phyloP scores from a whole-genome alignment of 1,284 basidiomycete genomes.

The Austroboletus rostrupii region DNA sequence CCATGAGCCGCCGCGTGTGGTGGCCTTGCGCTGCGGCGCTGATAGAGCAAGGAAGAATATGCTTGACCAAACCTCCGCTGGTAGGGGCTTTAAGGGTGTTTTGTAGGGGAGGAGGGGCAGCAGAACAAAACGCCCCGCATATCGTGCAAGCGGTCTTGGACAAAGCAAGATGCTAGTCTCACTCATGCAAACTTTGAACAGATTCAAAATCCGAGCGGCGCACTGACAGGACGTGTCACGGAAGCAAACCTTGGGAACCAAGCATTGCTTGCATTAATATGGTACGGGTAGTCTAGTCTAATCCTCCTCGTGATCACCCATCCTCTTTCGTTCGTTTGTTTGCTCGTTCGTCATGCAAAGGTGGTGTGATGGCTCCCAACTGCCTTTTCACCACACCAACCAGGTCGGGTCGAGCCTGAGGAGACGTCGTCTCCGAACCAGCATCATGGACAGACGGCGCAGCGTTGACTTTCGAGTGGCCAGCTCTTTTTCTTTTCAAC shows the following conservation, averaged over 20 bases:
- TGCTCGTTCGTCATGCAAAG: conserved; percentile 18
- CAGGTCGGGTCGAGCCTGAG: conserved; percentile 57
- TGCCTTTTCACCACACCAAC: conserved; percentile 56
- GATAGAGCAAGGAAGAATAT: conserved; percentile 49
- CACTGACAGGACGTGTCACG: background rate
- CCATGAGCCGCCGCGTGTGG: conserved; percentile 20
- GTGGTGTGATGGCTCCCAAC: conserved; percentile 39
- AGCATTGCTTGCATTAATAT: too few species aligned
- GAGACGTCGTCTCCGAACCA: conserved; percentile 30
- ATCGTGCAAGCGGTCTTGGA: conserved; percentile 47
- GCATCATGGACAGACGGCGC: conserved; percentile 48
- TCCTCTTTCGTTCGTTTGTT: conserved; percentile 47
- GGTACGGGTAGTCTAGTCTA: too few species aligned
- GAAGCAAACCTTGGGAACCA: background rate
- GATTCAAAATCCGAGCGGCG: background rate
- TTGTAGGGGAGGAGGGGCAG: conserved; percentile 60
- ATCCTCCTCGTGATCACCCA: too few species aligned
- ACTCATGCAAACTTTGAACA: conserved; percentile 18
- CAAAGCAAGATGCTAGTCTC: conserved; percentile 36
- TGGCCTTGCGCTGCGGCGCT: conserved; percentile 15
- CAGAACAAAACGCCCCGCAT: conserved; percentile 59
- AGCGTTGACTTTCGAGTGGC: conserved; percentile 53
- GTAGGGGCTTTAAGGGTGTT: conserved; percentile 51
- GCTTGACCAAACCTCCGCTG: conserved; percentile 65
- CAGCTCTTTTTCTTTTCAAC: conserved; percentile 58